Conservation (phyloP, 1,284 basidiomycete genomes). For the Moesziomyces sp. region DNA sequence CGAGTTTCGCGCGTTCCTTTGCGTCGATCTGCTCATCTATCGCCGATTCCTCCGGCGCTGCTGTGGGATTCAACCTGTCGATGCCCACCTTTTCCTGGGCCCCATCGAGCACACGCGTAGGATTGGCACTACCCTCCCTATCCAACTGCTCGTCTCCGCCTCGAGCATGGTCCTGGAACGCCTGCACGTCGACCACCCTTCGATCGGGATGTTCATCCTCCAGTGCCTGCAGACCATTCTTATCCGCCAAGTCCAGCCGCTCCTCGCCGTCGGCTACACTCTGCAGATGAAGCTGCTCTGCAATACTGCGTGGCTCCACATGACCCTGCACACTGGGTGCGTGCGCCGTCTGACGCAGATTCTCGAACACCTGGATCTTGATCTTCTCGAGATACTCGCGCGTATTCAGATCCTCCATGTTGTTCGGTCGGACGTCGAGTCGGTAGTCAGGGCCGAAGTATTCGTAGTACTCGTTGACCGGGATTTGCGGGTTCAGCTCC, state of each 20-base stretch:
- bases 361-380: constrained; percentile 87
- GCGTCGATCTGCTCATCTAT: constrained; percentile 30
- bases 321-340: constrained; percentile 64
- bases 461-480: constrained; percentile 78
- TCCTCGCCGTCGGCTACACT: constrained; percentile 50
- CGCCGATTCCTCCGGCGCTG: constrained; percentile 6
- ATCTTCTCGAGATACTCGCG: constrained; percentile 92
- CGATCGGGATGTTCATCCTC: constrained; percentile 30
- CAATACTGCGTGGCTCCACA: constrained; percentile 53
- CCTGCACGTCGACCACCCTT: constrained; percentile 26
- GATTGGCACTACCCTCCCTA: constrained; percentile 17
- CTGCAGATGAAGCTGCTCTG: constrained; percentile 35
- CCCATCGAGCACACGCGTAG: constrained; percentile 12
- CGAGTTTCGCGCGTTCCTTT: constrained; percentile 11
- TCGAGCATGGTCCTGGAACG: constrained; percentile 41
- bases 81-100: constrained; percentile 6
- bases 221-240: constrained; percentile 39
- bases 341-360: constrained; percentile 58
- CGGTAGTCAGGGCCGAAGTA: constrained; percentile 98
- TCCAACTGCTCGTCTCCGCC: constrained; percentile 55
- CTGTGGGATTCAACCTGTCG: constrained; percentile 9
- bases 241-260: constrained; percentile 48
- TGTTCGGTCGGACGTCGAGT: constrained; percentile 94
- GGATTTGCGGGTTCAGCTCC: constrained; percentile 78
- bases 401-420: constrained; percentile 95